These are phyloP conservation scores for Pyrrhoderma noxium DNA, from an alignment of 1,284 basidiomycete species.

Conservation along the genomic window DNA sequence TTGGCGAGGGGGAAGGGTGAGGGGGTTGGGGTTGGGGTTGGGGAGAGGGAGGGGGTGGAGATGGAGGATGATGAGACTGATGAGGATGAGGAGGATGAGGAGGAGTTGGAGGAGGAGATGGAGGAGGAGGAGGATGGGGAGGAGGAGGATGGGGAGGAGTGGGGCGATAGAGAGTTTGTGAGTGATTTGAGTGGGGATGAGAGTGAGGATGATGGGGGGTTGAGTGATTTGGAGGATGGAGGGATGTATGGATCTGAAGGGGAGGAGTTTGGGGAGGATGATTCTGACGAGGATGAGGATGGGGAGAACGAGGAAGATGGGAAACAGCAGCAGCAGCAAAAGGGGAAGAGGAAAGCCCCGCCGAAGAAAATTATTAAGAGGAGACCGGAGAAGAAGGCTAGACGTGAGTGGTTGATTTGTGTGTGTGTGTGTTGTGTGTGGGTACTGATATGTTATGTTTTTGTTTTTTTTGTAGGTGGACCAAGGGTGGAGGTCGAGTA, in stretches of 20 bases:
- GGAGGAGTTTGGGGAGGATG: conserved; percentile 26
- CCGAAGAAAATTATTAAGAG: conserved; percentile 39
- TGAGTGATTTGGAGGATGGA: conserved; percentile 71
- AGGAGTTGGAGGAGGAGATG: conserved; percentile 44
- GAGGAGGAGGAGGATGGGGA: conserved; percentile 60
- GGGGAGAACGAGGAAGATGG: conserved; percentile 18
- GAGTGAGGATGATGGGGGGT: conserved; percentile 35
- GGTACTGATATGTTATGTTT: conserved; percentile 28
- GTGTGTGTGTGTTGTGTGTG: conserved; percentile 23
- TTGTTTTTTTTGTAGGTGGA: conserved; percentile 38
- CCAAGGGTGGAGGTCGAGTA: conserved; percentile 92
- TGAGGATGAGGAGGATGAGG: conserved; percentile 44
- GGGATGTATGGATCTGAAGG: conserved; percentile 32
- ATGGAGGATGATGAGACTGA: conserved; percentile 39
- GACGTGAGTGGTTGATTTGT: conserved; percentile 36
- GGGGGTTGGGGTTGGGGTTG: conserved; percentile 36
- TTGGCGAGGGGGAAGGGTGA: conserved; percentile 45
- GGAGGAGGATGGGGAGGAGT: conserved; percentile 66
- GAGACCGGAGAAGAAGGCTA: conserved; percentile 49
- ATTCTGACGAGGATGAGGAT: conserved; percentile 23
- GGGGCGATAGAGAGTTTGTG: conserved; percentile 77
- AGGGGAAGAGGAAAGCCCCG: conserved; percentile 62
- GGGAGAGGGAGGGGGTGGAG: conserved; percentile 28
- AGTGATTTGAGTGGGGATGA: conserved; percentile 73
- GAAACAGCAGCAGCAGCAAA: conserved; percentile 29